Conservation (phyloP, 768 basidiomycete species). For the Panus rudis region DNA sequence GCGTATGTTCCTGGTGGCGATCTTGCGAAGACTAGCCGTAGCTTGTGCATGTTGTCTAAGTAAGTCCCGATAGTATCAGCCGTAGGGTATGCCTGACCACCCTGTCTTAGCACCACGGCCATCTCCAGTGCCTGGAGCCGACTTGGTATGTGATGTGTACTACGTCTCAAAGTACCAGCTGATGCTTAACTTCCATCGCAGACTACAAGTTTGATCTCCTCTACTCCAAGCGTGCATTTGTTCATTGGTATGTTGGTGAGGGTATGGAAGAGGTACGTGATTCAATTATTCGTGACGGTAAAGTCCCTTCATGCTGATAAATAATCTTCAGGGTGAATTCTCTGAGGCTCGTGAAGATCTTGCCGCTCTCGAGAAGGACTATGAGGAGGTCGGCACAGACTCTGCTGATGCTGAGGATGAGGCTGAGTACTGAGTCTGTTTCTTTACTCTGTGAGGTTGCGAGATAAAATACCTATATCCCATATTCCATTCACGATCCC, state of each 20-base stretch:
- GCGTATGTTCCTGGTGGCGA: slow-evolving; percentile 91
- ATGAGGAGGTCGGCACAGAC: slow-evolving; percentile 82
- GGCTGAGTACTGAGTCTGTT: slow-evolving; percentile 39
- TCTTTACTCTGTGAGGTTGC: too few species aligned
- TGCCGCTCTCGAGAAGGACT: slow-evolving; percentile 94
- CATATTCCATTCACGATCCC: too few species aligned
- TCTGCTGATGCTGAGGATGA: slow-evolving; percentile 67
- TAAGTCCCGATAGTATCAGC: slow-evolving; percentile 22
- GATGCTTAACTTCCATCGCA: slow-evolving; percentile 22
- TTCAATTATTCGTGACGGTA: neutral
- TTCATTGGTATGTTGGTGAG: slow-evolving; percentile 96
- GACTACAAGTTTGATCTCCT: slow-evolving; percentile 99
- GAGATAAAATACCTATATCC: too few species aligned
- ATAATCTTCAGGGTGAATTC: slow-evolving; percentile 72
- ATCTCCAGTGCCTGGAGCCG: slow-evolving; percentile 95
- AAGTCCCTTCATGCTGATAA: slow-evolving; percentile 10
- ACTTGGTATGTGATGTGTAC: slow-evolving; percentile 43
- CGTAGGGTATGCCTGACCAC: neutral
- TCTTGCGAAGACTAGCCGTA: slow-evolving; percentile 88
- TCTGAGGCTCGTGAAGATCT: slow-evolving; percentile 98
- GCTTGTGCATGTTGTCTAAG: slow-evolving; percentile 97
- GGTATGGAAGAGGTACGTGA: slow-evolving; percentile 88
- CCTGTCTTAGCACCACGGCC: slow-evolving; percentile 65
- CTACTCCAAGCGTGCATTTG: slow-evolving; percentile 92
- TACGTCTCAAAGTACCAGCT: neutral